Percentiles rank a stretch among this genome's conserved stretches.
Evolutionary conservation across 352 stramenopile genomes (phyloP).

Genomic region (Phytophthora europaea): DNA sequence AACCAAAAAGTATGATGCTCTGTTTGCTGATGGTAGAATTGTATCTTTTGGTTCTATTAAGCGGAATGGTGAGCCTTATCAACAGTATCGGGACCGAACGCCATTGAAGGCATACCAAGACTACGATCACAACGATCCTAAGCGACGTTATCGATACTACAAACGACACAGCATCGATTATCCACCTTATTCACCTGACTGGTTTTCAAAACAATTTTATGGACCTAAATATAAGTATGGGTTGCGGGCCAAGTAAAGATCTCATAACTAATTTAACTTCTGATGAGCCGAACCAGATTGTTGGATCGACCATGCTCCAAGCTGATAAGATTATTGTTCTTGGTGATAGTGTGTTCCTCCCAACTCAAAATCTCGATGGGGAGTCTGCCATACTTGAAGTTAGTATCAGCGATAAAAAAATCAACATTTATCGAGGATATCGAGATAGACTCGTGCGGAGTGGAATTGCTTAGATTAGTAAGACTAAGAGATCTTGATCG

Average conservation of each 20-base stretch:
- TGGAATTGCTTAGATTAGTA: constrained; percentile 6
- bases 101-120: background rate
- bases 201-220: too few relatives aligned
- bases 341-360: constrained; percentile 11
- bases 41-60: constrained; percentile 27
- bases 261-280: constrained; percentile 11
- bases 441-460: background rate
- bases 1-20: constrained; percentile 13
- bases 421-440: constrained; percentile 10
- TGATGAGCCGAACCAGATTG: constrained; percentile 2
- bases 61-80: constrained; percentile 21
- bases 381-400: constrained; percentile 16
- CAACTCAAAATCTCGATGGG: constrained; percentile 5
- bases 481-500: too few relatives aligned
- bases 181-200: too few relatives aligned
- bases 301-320: constrained; percentile 8
- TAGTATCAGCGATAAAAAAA: constrained; percentile 13
- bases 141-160: background rate
- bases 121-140: background rate
- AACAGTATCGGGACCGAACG: constrained; percentile 12
- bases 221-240: too few relatives aligned
- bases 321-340: constrained; percentile 13
- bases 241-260: constrained; percentile 19
- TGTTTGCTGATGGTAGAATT: constrained; percentile 15
- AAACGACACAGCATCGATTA: too few relatives aligned